These are phyloP conservation scores for Sequoiadendron giganteum DNA, from an alignment of 75 land plant genomes.

Conservation along the genomic window DNA sequence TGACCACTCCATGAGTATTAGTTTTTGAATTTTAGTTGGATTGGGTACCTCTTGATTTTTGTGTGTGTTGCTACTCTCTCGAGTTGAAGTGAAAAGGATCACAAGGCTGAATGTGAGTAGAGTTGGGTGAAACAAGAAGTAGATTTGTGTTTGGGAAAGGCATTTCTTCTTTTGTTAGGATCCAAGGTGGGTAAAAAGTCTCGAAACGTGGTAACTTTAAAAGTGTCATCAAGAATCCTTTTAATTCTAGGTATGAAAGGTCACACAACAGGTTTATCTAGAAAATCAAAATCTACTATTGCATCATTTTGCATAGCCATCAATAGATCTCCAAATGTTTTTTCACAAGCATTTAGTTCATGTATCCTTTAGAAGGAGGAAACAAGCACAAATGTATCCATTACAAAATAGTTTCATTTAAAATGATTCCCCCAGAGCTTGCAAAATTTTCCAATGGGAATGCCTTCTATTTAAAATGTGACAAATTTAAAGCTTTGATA, in stretches of 20 bases:
- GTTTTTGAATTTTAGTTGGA: too few relatives aligned
- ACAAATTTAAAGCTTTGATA: too few relatives aligned
- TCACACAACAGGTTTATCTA: slow-evolving; percentile 48
- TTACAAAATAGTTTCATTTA: not conserved
- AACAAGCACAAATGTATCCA: not conserved
- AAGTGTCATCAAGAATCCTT: slow-evolving; percentile 53
- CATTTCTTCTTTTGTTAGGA: slow-evolving; percentile 48
- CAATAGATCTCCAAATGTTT: not conserved
- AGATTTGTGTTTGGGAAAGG: too few relatives aligned
- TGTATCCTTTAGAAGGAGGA: not conserved
- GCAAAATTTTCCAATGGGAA: not conserved
- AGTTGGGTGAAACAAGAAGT: too few relatives aligned
- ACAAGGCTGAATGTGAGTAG: too few relatives aligned
- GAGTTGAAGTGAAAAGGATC: too few relatives aligned
- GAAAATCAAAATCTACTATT: slow-evolving; percentile 26
- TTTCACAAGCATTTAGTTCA: not conserved
- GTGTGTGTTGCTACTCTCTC: too few relatives aligned
- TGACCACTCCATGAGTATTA: too few relatives aligned
- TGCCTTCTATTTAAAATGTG: too few relatives aligned
- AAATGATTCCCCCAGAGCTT: not conserved
- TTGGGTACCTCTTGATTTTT: too few relatives aligned
- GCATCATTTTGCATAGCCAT: slow-evolving; percentile 7
- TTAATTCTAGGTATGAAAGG: slow-evolving; percentile 70
- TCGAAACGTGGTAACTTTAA: slow-evolving; percentile 1
- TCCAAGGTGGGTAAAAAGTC: slow-evolving; percentile 10